phyloP scores from a whole-genome alignment of 495 filamentous ascomycete genomes.

The Astrothelium subdiscretum region DNA sequence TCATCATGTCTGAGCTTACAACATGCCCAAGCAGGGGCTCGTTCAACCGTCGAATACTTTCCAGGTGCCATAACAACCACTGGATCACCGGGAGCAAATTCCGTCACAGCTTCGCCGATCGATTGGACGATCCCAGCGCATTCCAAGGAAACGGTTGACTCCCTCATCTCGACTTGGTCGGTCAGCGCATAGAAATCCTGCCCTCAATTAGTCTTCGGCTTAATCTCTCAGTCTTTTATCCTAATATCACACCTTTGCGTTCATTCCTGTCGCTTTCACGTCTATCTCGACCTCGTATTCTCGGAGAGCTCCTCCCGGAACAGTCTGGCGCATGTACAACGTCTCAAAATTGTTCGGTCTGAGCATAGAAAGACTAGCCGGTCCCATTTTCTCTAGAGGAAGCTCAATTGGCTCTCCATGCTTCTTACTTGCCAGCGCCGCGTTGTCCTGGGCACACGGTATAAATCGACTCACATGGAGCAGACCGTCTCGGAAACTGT shows the following conservation, averaged over 20 bases:
- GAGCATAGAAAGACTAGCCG: no score
- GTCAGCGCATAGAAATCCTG: neutral
- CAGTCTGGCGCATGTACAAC: no score
- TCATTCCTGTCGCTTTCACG: no score
- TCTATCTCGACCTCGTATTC: no score
- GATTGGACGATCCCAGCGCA: neutral
- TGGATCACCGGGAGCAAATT: neutral
- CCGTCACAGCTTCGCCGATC: neutral
- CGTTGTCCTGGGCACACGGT: no score
- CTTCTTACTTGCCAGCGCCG: no score
- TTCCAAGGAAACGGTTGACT: neutral
- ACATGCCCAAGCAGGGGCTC: neutral
- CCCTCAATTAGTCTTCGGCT: neutral
- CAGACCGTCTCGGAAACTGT: neutral
- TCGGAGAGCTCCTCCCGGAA: no score
- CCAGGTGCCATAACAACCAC: neutral
- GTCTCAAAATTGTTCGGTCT: no score
- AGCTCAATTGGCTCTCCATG: no score
- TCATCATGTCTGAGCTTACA: neutral
- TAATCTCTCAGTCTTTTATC: no score
- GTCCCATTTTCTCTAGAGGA: no score
- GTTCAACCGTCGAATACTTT: neutral
- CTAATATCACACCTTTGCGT: neutral
- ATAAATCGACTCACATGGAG: neutral
- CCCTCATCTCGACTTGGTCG: neutral